Evolutionary conservation across 805 yeast genomes (phyloP).

Genomic region (Gaillardinia entomophila): DNA sequence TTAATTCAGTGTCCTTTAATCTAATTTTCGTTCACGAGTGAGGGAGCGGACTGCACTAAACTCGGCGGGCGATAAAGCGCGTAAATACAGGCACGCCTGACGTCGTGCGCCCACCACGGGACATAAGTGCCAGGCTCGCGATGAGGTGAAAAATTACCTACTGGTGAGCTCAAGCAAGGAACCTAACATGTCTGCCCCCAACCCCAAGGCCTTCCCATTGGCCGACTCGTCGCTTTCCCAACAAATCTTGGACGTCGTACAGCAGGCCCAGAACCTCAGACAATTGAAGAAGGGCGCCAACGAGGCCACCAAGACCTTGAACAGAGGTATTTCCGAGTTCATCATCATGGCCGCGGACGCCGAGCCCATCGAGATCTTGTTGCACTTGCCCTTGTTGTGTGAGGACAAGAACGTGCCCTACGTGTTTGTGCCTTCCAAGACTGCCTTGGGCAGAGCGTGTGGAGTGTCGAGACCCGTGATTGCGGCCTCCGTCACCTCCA

Average conservation of each 20-base stretch:
- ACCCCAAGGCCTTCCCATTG: conserved; percentile 98
- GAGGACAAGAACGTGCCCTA: conserved; percentile 99
- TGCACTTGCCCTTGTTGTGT: conserved; percentile 95
- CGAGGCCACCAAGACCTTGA: conserved; percentile 98
- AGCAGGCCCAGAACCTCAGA: conserved; percentile 96
- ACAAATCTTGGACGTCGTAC: conserved; percentile 95
- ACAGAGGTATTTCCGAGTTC: conserved; percentile 99
- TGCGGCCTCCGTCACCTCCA: conserved; percentile 96
- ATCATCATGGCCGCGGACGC: conserved; percentile 99
- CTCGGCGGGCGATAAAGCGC: no score
- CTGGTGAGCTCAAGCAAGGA: conserved; percentile 48
- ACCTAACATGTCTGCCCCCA: conserved; percentile 77
- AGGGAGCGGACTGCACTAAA: background rate
- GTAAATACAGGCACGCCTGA: background rate
- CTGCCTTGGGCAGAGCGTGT: conserved; percentile 99
- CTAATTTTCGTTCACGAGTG: conserved; percentile 6
- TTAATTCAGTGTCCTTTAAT: conserved; percentile 3
- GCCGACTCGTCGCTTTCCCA: conserved; percentile 94
- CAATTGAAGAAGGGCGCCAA: conserved; percentile 99
- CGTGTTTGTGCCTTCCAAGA: conserved; percentile 97
- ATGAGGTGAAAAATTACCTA: conserved; percentile 15
- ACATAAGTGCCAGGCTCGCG: background rate
- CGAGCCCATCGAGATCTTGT: conserved; percentile 96
- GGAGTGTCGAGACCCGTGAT: conserved; percentile 99
- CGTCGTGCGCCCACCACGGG: background rate